phyloP scores from a whole-genome alignment of 768 basidiomycete genomes.

The Sistotremastrum niveocremeum region DNA sequence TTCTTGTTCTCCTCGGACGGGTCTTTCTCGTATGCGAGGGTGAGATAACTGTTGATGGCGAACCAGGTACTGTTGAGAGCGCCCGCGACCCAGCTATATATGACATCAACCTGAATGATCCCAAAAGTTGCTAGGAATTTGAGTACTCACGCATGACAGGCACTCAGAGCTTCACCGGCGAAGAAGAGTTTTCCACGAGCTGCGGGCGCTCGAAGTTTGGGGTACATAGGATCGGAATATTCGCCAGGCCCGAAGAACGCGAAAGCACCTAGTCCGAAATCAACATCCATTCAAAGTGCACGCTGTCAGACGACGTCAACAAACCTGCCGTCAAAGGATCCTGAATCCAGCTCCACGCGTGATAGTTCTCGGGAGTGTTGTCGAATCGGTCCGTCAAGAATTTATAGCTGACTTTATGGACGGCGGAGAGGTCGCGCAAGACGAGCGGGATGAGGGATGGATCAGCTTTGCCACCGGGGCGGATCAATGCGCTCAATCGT shows the following conservation, averaged over 20 bases:
- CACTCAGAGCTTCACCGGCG: slow-evolving; percentile 26
- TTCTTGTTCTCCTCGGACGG: no score
- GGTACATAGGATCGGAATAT: slow-evolving; percentile 19
- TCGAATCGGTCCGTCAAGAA: no score
- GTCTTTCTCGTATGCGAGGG: no score
- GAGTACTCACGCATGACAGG: slow-evolving; percentile 16
- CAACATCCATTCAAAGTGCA: no score
- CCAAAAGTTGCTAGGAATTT: no score
- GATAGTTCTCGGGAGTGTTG: slow-evolving; percentile 11
- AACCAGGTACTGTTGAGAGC: slow-evolving; percentile 24
- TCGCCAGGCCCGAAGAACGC: slow-evolving; percentile 29
- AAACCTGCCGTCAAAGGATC: slow-evolving; percentile 22
- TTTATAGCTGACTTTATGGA: slow-evolving; percentile 13
- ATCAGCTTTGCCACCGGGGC: no score
- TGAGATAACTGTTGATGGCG: slow-evolving; percentile 12
- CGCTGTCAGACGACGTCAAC: slow-evolving; percentile 1
- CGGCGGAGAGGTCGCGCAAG: slow-evolving; percentile 16
- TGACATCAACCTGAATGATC: no score
- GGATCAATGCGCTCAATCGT: slow-evolving; percentile 17
- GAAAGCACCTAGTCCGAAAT: slow-evolving; percentile 11
- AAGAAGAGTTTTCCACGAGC: slow-evolving; percentile 19
- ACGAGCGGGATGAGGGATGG: slow-evolving; percentile 13
- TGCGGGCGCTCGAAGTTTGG: slow-evolving; percentile 18
- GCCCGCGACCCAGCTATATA: slow-evolving; percentile 22
- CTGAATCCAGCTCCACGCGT: slow-evolving; percentile 22